Evolutionary conservation across 371 early-diverging fungal genomes (phyloP), one percentile per base, ranked within the genome.

Genomic region (Mortierella sp.): DNA sequence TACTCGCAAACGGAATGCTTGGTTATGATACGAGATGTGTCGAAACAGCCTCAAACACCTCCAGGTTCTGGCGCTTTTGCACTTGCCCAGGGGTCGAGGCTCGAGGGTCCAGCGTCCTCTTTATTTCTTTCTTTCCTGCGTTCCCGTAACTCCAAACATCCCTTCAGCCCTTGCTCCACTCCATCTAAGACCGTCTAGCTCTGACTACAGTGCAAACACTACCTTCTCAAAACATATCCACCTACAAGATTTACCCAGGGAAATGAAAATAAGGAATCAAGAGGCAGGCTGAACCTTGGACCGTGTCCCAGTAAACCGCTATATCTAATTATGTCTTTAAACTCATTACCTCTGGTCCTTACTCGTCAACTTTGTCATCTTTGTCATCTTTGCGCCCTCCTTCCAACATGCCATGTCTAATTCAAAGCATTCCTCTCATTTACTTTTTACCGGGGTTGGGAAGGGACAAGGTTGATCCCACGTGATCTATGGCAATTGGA

Each of bases 51-150:
- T 31, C 31, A 63, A 63, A 63, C 34, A 14, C 31, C 63, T 31
- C 31, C 19, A 34, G 63, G 16, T 63, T 63, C 63, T 7, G 34
- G 34, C 63, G 31, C 31, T 16, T 19, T 31, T 16, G 3, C 19
- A 6, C 63, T 31, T 31, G 58, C 63, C 34, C 63, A 63, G 63
- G 60, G 63, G 63, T 58, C 58, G 10, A 58, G 60, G 63, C 34
- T 58, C 58, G 10, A 58, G 58, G 28, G 26, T 58, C 58, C 58
- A 58, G 31, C 26, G 11, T 26, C 26, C 57, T 57, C 8, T 11
- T n/a, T 26, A 7, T 14, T 58, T 58, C 28, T 58, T 63, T 19
- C 31, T 16, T 14, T 16, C n/a, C n/a, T n/a, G n/a, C n/a, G 6
- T 3, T 14, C 11, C 14, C 28, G 11, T 31, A 31, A 60, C 60